phyloP scores from a whole-genome alignment of 1,139 yeast species.

The Casaregolazyma suthepensis region DNA sequence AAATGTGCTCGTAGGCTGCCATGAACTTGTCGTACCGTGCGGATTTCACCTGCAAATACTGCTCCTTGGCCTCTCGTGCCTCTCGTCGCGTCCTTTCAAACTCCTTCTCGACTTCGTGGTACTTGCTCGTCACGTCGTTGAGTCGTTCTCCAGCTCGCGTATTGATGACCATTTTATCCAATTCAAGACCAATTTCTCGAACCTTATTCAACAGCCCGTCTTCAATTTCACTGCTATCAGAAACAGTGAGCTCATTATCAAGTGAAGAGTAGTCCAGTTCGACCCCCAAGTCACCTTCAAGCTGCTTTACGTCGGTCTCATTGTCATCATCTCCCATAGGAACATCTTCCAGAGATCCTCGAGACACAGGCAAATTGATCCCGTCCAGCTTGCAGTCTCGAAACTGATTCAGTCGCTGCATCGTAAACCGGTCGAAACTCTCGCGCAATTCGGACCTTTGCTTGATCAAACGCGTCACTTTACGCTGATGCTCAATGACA shows the following conservation, averaged over 20 bases:
- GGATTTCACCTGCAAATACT: slow-evolving; percentile 55
- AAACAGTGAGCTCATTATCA: slow-evolving; percentile 38
- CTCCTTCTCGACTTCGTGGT: slow-evolving; percentile 59
- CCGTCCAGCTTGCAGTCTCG: slow-evolving; percentile 74
- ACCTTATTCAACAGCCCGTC: slow-evolving; percentile 42
- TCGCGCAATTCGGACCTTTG: slow-evolving; percentile 38
- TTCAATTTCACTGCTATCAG: slow-evolving; percentile 31
- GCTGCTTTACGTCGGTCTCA: slow-evolving; percentile 17
- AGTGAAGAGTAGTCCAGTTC: slow-evolving; percentile 54
- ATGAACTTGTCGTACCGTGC: slow-evolving; percentile 58
- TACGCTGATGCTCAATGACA: slow-evolving; percentile 14
- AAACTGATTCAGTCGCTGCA: slow-evolving; percentile 56
- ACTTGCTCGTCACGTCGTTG: slow-evolving; percentile 57
- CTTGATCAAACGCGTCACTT: slow-evolving; percentile 2
- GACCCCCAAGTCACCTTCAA: slow-evolving; percentile 41
- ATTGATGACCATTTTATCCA: slow-evolving; percentile 70
- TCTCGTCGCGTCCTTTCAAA: slow-evolving; percentile 53
- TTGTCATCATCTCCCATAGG: slow-evolving; percentile 37
- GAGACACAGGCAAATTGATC: slow-evolving; percentile 55
- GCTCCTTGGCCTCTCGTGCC: slow-evolving; percentile 51
- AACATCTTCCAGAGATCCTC: slow-evolving; percentile 50
- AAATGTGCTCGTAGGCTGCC: slow-evolving; percentile 70
- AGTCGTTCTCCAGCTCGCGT: slow-evolving; percentile 74
- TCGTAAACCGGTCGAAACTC: slow-evolving; percentile 47
- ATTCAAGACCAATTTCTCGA: slow-evolving; percentile 48